Conservation (phyloP, 1,139 yeast species). For the Magnusiomyces tetraspermus region DNA sequence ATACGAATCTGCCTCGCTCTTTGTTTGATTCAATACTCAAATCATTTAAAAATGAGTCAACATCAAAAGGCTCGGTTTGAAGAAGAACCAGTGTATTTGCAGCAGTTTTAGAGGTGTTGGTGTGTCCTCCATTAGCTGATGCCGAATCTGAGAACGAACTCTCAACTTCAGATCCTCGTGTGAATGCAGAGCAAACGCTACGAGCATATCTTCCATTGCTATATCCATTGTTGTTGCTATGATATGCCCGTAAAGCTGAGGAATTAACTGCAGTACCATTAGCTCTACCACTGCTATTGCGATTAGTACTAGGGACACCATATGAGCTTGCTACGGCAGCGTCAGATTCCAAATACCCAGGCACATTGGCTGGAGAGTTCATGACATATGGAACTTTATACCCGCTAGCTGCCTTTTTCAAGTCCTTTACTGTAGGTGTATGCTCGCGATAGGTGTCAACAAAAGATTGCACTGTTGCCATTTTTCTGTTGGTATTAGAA, state of each 20-base stretch:
- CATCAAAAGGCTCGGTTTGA: slow-evolving; percentile 17
- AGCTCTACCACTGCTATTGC: not conserved
- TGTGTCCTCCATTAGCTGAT: not conserved
- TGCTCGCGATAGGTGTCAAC: slow-evolving; percentile 15
- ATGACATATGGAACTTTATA: slow-evolving; percentile 10
- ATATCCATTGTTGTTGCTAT: not conserved
- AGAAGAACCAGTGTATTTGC: too few relatives aligned
- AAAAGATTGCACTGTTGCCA: slow-evolving; percentile 6
- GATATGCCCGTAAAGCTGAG: not conserved
- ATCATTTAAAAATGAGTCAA: slow-evolving; percentile 18
- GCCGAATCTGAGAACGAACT: not conserved
- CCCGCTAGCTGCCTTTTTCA: slow-evolving; percentile 23
- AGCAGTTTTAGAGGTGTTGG: not conserved
- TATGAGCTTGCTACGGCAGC: not conserved
- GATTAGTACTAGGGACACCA: not conserved
- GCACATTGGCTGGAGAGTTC: not conserved
- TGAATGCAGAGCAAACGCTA: slow-evolving; percentile 12
- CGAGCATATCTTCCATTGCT: slow-evolving; percentile 1
- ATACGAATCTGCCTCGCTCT: slow-evolving; percentile 21
- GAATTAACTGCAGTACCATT: not conserved
- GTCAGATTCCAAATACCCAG: not conserved
- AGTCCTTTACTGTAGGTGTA: slow-evolving; percentile 22
- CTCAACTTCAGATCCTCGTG: slow-evolving; percentile 5
- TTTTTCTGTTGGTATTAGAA: not conserved
- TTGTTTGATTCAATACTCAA: slow-evolving; percentile 15